Base-by-base conservation (phyloP, 305 asterid genomes). In the Fraxinus xanthoxyloides region DNA sequence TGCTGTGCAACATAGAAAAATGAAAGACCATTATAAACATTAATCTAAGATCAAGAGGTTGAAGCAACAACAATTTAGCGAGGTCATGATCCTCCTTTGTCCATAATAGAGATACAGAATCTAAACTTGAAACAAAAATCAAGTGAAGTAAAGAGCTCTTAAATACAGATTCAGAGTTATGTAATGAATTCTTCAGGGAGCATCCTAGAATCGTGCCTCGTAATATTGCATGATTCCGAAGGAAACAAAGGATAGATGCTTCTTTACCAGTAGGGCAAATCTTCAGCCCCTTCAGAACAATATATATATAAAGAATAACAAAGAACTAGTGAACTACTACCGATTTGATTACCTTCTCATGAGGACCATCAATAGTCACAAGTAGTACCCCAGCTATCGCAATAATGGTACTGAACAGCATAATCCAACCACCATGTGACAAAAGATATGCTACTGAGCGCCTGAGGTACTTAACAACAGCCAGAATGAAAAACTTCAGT, bases 341-440 rank as follows among this genome's bases (percentile, higher is more conserved):
- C 19, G n/a, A 59, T 82, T 19, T 17, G 59, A 77, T 75, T 86
- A 94, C 98, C 97, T 93, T 94, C 61, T 84, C 97, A 84, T 92
- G 95, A 84, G 97, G 93, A 40, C 95, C 97, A 76, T 91, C 87
- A 75, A 90, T 83, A 75, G 88, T 89, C 82, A 90, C 82, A 48
- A 93, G 91, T 61, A 90, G 82, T 81, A 84, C 40, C 43, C 87
- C 89, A 65, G 84, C 80, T n/a, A 88, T 85, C 36, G 82, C 86
- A 77, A 88, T 56, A 56, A 88, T 40, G 76, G 77, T 35, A 82
- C 91, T 84, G 83, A 88, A 79, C 70, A 86, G 85, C 89, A 89
- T 76, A 82, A 93, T 82, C 93, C 90, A 93, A 83, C 80, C 74
- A 40, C 91, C 89, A 83, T 93, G 95, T 30, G 94, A 90, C 85